Conservation (phyloP, 106 monocot species). For the Hemerocallis citrina region DNA sequence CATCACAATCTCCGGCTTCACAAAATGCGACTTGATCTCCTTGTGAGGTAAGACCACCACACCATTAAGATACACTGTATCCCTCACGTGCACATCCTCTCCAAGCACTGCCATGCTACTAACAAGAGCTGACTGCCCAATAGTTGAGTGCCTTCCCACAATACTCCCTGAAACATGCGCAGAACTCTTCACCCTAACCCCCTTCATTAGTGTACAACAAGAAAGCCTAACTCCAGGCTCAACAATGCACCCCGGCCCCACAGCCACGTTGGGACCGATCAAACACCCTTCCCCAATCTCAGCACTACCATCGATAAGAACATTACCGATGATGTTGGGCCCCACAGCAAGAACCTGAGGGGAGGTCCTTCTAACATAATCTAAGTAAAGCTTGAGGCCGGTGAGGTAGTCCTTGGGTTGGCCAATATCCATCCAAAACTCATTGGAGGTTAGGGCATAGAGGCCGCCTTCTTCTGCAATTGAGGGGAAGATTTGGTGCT, state of each 20-base stretch:
- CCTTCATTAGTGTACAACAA: constrained; percentile 8
- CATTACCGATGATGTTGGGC: constrained; percentile 10
- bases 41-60: constrained; percentile 15
- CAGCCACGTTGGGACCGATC: constrained; percentile 12
- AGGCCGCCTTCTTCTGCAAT: constrained; percentile 6
- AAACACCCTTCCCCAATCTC: constrained; percentile 8
- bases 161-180: constrained; percentile 10
- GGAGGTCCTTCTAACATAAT: neutral
- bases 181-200: neutral
- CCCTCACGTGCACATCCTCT: constrained; percentile 13
- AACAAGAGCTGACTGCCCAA: constrained; percentile 6
- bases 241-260: constrained; percentile 9
- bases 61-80: constrained; percentile 8
- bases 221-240: constrained; percentile 12
- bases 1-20: constrained; percentile 14
- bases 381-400: constrained; percentile 6
- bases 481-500: constrained; percentile 8
- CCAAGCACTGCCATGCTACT: constrained; percentile 10
- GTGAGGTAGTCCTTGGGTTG: constrained; percentile 16
- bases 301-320: constrained; percentile 1
- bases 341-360: neutral
- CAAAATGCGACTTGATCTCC: constrained; percentile 13
- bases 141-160: constrained; percentile 11
- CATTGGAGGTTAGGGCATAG: constrained; percentile 2
- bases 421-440: constrained; percentile 16